phyloP scores from a whole-genome alignment of 495 filamentous ascomycete genomes.

The Antarctomyces pellizariae region DNA sequence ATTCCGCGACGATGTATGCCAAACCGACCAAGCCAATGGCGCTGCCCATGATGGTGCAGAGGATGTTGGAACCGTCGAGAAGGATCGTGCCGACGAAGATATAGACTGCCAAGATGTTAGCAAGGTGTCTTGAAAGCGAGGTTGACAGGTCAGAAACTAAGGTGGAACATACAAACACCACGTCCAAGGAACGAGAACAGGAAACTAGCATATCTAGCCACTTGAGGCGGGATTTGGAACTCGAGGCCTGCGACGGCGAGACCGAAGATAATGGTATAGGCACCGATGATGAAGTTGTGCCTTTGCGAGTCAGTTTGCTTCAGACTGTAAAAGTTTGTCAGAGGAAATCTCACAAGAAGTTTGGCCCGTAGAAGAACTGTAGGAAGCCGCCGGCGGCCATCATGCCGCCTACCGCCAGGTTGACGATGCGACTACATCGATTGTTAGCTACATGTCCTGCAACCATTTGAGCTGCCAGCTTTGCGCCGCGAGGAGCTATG shows the following conservation, averaged over 20 bases:
- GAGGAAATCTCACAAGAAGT: no score
- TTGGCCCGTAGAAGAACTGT: constrained; percentile 59
- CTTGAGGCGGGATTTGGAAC: constrained; percentile 84
- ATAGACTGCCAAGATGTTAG: constrained; percentile 43
- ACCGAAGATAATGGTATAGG: constrained; percentile 79
- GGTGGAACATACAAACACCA: constrained; percentile 55
- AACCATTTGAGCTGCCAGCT: not conserved
- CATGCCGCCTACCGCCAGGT: constrained; percentile 65
- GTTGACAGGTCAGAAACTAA: constrained; percentile 1
- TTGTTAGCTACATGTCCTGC: no score
- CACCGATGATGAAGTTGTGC: constrained; percentile 49
- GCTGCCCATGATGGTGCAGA: constrained; percentile 40
- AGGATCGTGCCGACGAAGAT: constrained; percentile 80
- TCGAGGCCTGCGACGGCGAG: constrained; percentile 58
- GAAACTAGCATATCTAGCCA: constrained; percentile 86
- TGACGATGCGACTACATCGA: constrained; percentile 76
- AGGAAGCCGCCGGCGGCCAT: constrained; percentile 80
- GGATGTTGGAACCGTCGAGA: constrained; percentile 31
- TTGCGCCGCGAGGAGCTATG: no score
- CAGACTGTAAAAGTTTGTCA: no score
- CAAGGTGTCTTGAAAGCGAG: not conserved
- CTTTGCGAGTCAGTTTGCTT: constrained; percentile 1
- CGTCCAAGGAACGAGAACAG: constrained; percentile 93
- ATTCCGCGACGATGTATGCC: constrained; percentile 67
- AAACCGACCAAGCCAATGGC: constrained; percentile 56